Evolutionary conservation across 768 basidiomycete genomes (phyloP), one percentile per base, ranked within the genome.

Genomic region (Phallus indusiatus): DNA sequence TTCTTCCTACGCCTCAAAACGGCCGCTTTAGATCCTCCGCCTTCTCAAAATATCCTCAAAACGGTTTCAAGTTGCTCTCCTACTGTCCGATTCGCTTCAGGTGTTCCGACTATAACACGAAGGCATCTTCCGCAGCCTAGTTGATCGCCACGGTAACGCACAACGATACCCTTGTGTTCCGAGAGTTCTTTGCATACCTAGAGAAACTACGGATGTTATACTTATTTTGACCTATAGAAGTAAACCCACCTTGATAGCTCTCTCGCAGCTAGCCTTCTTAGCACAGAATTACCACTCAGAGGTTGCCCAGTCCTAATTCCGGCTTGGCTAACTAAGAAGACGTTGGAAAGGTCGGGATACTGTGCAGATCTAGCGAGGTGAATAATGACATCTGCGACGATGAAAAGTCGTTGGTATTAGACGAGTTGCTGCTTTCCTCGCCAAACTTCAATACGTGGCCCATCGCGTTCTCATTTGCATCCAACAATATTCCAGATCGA

Each of bases 381-480:
- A 74, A 74, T 42, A 28, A 28, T 28, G 28, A 28, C 28, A 28
- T 28, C 28, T 28, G 28, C 2, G 68, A 66, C 20, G 75, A 69
- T 7, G 78, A 61, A 52, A 76, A 74, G 28, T 69, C 51, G 17
- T 48, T 48, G 20, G 56, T 62, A 33, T 67, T 62, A 16, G 73
- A 49, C n/a, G 68, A 63, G 22, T 77, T 73, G 42, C 12, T n/a
- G n/a, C n/a, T 42, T 4, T 12, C 42, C 2, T n/a, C n/a, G 42
- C 42, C 42, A 28, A 7, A n/a, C n/a, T 42, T 42, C 42, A 42
- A 42, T 1, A 90, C 85, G 68, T 90, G 90, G 0, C 96, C 95
- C 36, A 94, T 78, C 0, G 95, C 82, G 69, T 99, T 98, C 75
- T 99, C 96, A 72, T 99, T 99, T 12, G 96, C 96, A 65, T 99